Conservation (phyloP, 345 rosid genomes). For the Eucalyptus camaldulensis region DNA sequence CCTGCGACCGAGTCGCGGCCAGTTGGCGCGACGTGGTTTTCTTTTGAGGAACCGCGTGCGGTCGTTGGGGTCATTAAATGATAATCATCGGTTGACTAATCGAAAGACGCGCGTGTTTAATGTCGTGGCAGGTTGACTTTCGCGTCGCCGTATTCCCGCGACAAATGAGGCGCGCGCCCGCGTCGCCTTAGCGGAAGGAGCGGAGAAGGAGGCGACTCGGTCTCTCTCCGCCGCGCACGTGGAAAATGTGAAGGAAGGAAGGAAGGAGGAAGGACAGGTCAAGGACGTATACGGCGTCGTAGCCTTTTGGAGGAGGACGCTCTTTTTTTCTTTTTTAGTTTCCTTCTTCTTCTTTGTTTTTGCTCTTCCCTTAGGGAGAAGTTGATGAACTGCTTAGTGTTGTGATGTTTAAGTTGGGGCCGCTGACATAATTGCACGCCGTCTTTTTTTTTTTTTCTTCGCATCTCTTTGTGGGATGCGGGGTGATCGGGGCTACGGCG, state of each 20-base stretch:
- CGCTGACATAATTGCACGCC: neutral
- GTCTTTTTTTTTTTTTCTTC: neutral
- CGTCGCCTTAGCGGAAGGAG: neutral
- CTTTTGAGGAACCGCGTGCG: neutral
- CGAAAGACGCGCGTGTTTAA: neutral
- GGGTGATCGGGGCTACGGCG: neutral
- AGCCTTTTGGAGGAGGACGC: neutral
- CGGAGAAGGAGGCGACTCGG: neutral
- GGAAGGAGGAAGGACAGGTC: neutral
- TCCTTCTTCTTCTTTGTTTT: no score
- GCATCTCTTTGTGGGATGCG: neutral
- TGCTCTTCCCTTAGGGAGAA: neutral
- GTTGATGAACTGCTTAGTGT: neutral
- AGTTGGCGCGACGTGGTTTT: neutral
- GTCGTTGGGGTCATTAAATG: neutral
- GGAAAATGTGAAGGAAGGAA: neutral
- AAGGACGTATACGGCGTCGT: neutral
- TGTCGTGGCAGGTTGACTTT: conserved; percentile 26
- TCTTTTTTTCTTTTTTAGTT: neutral
- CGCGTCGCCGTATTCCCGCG: conserved; percentile 12
- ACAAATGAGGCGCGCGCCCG: neutral
- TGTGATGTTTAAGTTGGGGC: neutral
- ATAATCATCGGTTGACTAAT: accelerated
- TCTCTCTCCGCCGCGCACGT: neutral
- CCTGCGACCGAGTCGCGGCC: no score